Percentiles rank a stretch among this genome's conserved stretches.
Conservation (phyloP, 2,329 filamentous ascomycete genomes). For the Polytolypa hystricis region DNA sequence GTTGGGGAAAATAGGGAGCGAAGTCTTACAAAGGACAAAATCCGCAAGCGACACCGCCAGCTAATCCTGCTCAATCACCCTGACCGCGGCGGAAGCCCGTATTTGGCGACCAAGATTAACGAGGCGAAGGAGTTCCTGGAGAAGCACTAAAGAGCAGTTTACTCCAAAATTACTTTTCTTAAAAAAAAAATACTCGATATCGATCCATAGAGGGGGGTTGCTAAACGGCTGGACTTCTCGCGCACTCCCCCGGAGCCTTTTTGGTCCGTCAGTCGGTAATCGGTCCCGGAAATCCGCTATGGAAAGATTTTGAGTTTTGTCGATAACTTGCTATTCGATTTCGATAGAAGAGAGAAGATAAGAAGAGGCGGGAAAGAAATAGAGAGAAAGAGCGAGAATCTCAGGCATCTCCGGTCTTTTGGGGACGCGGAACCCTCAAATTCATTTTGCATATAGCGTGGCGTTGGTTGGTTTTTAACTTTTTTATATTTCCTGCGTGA, state of each 20-base stretch:
- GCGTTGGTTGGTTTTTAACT: background rate
- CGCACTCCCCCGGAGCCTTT: no score
- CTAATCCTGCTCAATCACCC: slow-evolving; percentile 98
- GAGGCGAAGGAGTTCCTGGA: slow-evolving; percentile 96
- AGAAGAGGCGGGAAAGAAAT: no score
- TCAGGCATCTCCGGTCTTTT: no score
- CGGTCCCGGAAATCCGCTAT: no score
- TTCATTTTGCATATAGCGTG: background rate
- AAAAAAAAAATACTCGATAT: background rate
- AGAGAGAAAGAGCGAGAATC: no score
- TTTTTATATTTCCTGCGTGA: no score
- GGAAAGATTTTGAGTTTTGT: no score
- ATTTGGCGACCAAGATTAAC: slow-evolving; percentile 94
- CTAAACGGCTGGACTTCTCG: no score
- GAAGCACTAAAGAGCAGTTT: slow-evolving; percentile 38
- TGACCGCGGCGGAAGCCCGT: slow-evolving; percentile 91
- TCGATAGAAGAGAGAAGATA: no score
- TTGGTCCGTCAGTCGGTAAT: no score
- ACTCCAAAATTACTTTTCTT: background rate
- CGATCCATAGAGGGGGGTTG: background rate
- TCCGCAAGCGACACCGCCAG: slow-evolving; percentile 88
- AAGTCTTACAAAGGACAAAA: slow-evolving; percentile 76
- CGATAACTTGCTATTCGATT: no score
- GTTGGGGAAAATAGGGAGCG: slow-evolving; percentile 55
- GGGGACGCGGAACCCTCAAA: background rate